A percentile compares a stretch with the other conserved stretches of the same genome.
Conservation (phyloP, 2,329 filamentous ascomycete genomes). For the Curvularia verruculosa region DNA sequence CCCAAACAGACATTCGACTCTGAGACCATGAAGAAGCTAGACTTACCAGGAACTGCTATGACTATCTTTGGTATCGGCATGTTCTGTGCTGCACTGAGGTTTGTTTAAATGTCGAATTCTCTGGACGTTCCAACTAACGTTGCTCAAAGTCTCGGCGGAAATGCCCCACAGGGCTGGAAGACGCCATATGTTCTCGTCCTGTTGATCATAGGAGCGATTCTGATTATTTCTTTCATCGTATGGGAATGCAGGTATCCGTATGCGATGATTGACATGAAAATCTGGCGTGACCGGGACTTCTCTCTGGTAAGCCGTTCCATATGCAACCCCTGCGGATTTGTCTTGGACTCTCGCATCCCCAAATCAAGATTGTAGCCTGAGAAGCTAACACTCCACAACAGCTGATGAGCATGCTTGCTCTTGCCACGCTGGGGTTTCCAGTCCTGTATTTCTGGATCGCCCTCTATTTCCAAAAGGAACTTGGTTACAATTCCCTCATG, state of each 20-base stretch:
- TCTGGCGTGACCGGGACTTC: constrained; percentile 69
- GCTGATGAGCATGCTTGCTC: constrained; percentile 62
- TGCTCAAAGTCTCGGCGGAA: constrained; percentile 52
- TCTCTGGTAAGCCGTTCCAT: constrained; percentile 55
- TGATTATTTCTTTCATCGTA: constrained; percentile 63
- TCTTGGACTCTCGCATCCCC: neutral
- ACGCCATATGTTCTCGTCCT: constrained; percentile 67
- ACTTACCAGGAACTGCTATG: constrained; percentile 65
- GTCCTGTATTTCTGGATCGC: constrained; percentile 67
- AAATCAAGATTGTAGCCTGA: constrained; percentile 27
- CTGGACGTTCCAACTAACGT: constrained; percentile 15
- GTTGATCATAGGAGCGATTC: constrained; percentile 63
- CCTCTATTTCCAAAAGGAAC: constrained; percentile 68
- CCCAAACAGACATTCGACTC: constrained; percentile 53
- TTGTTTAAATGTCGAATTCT: constrained; percentile 26
- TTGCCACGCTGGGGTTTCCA: constrained; percentile 69
- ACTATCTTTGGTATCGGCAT: constrained; percentile 69
- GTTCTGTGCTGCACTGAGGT: constrained; percentile 67
- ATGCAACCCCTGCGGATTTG: neutral
- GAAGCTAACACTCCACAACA: neutral
- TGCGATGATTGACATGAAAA: constrained; percentile 60
- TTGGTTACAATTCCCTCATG: constrained; percentile 59
- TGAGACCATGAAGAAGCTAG: constrained; percentile 63
- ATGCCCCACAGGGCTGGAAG: constrained; percentile 67
- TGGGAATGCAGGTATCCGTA: constrained; percentile 64